Percentiles rank a stretch among this genome's conserved stretches.
These are phyloP conservation scores for Grigorovia jiainica DNA, from an alignment of 805 yeast species.

Conservation along the genomic window DNA sequence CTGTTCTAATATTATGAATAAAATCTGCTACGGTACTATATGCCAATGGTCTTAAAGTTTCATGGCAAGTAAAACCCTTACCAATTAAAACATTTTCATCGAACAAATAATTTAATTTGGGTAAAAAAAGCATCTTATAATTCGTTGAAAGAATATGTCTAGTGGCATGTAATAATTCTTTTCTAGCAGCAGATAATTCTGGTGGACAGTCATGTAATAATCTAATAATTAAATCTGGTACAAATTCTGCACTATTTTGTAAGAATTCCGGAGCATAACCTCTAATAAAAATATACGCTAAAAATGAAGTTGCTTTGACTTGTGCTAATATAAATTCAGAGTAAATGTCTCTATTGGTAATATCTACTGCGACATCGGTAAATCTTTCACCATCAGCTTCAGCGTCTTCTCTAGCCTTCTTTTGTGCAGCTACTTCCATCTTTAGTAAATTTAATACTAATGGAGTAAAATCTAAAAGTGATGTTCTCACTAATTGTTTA, in stretches of 20 bases:
- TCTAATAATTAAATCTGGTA: constrained; percentile 82
- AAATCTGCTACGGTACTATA: constrained; percentile 94
- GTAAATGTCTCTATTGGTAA: constrained; percentile 67
- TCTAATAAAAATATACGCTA: constrained; percentile 85
- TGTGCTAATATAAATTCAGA: constrained; percentile 88
- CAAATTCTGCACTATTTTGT: constrained; percentile 44
- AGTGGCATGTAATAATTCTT: constrained; percentile 87
- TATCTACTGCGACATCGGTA: constrained; percentile 64
- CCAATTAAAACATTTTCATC: constrained; percentile 86
- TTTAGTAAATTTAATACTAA: constrained; percentile 64
- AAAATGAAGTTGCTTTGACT: constrained; percentile 89
- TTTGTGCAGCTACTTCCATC: constrained; percentile 77
- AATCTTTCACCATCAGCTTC: constrained; percentile 48
- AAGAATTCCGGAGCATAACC: constrained; percentile 65
- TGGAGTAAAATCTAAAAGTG: constrained; percentile 73
- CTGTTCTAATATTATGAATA: constrained; percentile 82
- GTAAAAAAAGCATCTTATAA: constrained; percentile 68
- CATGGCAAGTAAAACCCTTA: constrained; percentile 84
- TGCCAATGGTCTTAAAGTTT: constrained; percentile 85
- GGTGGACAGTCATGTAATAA: constrained; percentile 92
- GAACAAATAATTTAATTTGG: constrained; percentile 75
- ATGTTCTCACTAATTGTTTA: constrained; percentile 59
- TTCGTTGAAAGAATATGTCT: constrained; percentile 91
- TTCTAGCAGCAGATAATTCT: constrained; percentile 82
- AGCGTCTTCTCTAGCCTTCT: constrained; percentile 48